Conservation (phyloP, 116 monocot genomes). For the Trichopus zeylanicus region DNA sequence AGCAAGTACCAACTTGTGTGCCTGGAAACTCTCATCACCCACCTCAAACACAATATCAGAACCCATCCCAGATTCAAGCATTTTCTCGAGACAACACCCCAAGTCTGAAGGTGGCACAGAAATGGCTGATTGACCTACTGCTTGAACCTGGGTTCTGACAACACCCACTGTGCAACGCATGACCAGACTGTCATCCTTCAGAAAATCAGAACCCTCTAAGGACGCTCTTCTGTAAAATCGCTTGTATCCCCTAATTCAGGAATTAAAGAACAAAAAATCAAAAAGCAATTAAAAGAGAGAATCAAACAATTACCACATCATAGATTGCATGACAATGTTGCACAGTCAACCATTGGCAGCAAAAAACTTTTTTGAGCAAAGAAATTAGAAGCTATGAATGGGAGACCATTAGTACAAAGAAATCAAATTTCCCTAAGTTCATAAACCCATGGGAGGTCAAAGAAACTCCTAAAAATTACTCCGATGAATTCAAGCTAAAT, state of each 20-base stretch:
- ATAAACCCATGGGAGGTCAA: too few relatives aligned
- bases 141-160: slow-evolving; percentile 39
- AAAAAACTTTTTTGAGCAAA: too few relatives aligned
- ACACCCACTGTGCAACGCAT: slow-evolving; percentile 53
- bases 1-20: slow-evolving; percentile 49
- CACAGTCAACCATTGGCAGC: too few relatives aligned
- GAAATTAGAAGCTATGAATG: too few relatives aligned
- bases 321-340: too few relatives aligned
- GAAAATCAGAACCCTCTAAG: slow-evolving; percentile 44
- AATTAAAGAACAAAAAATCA: not conserved
- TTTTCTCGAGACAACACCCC: slow-evolving; percentile 24
- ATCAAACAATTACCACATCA: too few relatives aligned
- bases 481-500: too few relatives aligned
- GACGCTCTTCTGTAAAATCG: slow-evolving; percentile 37
- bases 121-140: slow-evolving; percentile 19
- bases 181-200: slow-evolving; percentile 43
- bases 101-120: slow-evolving; percentile 37
- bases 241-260: slow-evolving; percentile 37
- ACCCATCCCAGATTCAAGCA: slow-evolving; percentile 29
- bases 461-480: too few relatives aligned
- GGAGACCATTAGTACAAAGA: too few relatives aligned
- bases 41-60: slow-evolving; percentile 39
- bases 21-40: slow-evolving; percentile 34
- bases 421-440: too few relatives aligned
- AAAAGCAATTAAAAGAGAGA: not conserved